A percentile compares a stretch with the other conserved stretches of the same genome.
Conservation (phyloP, 1,284 basidiomycete genomes). For the Ganoderma sp. region DNA sequence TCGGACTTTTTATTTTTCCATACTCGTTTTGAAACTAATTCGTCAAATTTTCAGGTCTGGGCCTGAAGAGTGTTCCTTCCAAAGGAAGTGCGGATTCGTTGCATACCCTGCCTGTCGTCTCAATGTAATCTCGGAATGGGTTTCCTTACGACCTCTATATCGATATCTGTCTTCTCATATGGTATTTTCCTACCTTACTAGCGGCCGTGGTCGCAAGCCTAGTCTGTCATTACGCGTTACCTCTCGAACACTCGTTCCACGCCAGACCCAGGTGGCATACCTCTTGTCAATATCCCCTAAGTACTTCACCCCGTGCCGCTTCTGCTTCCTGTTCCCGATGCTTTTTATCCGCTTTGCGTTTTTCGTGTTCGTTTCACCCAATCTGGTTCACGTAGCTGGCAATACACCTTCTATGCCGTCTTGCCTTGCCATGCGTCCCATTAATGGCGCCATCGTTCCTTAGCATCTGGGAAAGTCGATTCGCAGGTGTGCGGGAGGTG, state of each 20-base stretch:
- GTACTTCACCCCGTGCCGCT: constrained; percentile 26
- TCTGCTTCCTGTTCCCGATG: constrained; percentile 27
- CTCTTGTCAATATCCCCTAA: constrained; percentile 44
- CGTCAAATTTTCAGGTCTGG: constrained; percentile 46
- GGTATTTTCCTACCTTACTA: constrained; percentile 36
- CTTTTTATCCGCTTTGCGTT: constrained; percentile 32
- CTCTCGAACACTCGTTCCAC: constrained; percentile 41
- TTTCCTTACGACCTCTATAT: constrained; percentile 28
- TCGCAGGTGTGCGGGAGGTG: background rate
- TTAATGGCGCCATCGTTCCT: background rate
- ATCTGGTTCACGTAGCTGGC: constrained; percentile 28
- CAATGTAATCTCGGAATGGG: constrained; percentile 30
- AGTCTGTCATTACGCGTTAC: constrained; percentile 66
- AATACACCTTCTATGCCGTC: constrained; percentile 32
- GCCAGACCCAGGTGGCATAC: constrained; percentile 36
- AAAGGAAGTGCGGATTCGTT: constrained; percentile 24
- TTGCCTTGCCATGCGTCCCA: background rate
- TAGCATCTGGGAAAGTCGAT: background rate
- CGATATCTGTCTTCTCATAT: constrained; percentile 44
- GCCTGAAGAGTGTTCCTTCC: constrained; percentile 41
- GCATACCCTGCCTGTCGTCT: constrained; percentile 35
- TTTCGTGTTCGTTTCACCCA: constrained; percentile 23
- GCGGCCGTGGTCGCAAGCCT: constrained; percentile 43
- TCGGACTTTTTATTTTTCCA: constrained; percentile 25
- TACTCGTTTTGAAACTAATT: background rate